These are phyloP conservation scores for Basipetospora chlamydospora DNA, from an alignment of 2,329 filamentous ascomycete species.

Conservation along the genomic window DNA sequence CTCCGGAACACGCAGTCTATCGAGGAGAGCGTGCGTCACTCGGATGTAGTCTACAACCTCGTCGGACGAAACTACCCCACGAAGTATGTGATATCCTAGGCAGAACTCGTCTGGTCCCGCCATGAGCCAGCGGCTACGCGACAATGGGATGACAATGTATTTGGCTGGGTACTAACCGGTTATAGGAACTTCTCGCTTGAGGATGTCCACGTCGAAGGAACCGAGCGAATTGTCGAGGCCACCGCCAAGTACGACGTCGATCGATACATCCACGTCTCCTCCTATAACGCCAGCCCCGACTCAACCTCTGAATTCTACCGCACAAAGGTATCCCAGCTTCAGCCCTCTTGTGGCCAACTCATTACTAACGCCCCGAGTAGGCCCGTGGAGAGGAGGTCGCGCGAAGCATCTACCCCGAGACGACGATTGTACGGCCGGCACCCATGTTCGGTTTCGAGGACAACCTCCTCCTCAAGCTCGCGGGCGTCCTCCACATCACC, in stretches of 20 bases:
- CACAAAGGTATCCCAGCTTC: conserved; percentile 51
- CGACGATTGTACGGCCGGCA: conserved; percentile 86
- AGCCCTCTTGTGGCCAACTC: too few relatives aligned
- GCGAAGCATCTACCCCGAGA: conserved; percentile 85
- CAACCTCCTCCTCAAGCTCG: conserved; percentile 74
- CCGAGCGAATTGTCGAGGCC: conserved; percentile 82
- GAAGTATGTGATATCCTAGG: too few relatives aligned
- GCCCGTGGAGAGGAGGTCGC: conserved; percentile 70
- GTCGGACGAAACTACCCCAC: conserved; percentile 90
- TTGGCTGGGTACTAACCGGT: conserved; percentile 15
- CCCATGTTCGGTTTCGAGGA: conserved; percentile 95
- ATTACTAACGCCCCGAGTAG: conserved; percentile 23
- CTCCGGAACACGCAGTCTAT: conserved; percentile 88
- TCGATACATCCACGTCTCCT: conserved; percentile 91
- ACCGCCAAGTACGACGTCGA: conserved; percentile 97
- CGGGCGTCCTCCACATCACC: conserved; percentile 66
- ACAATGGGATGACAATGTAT: too few relatives aligned
- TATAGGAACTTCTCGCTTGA: conserved; percentile 78
- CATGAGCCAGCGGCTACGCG: not conserved
- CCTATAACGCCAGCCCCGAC: conserved; percentile 70
- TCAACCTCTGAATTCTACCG: conserved; percentile 81
- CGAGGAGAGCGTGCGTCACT: conserved; percentile 91
- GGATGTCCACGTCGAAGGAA: conserved; percentile 86
- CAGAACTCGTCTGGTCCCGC: too few relatives aligned
- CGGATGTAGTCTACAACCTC: conserved; percentile 94